Percentiles rank a stretch among this genome's conserved stretches.
These are phyloP conservation scores for Hanseniaspora lachancei DNA, from an alignment of 805 yeast genomes.

Conservation along the genomic window DNA sequence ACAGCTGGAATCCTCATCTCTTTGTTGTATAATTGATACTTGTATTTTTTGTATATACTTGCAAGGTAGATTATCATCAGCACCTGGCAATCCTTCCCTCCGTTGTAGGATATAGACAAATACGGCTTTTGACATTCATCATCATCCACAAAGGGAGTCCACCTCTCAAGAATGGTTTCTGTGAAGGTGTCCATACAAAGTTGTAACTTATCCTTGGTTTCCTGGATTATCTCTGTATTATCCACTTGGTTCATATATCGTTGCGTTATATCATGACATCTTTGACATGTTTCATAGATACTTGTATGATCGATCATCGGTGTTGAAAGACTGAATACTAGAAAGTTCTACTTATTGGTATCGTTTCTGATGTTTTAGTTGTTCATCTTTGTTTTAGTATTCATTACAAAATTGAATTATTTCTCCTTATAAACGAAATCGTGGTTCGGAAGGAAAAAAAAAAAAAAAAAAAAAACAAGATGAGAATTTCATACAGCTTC, in stretches of 20 bases:
- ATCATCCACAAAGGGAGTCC: constrained; percentile 22
- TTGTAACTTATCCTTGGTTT: constrained; percentile 17
- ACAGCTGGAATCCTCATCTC: constrained; percentile 37
- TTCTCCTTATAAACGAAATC: no score
- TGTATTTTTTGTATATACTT: constrained; percentile 28
- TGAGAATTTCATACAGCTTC: no score
- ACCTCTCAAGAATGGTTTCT: constrained; percentile 18
- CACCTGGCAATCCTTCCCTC: constrained; percentile 93
- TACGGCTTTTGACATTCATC: constrained; percentile 31
- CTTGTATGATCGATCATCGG: constrained; percentile 1
- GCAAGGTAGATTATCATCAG: constrained; percentile 66
- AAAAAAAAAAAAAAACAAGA: no score
- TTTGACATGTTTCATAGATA: constrained; percentile 17
- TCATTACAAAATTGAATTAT: no score
- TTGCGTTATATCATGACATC: constrained; percentile 21
- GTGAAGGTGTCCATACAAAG: constrained; percentile 19
- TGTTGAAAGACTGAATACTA: not conserved
- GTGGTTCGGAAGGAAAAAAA: no score
- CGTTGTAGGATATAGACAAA: constrained; percentile 71
- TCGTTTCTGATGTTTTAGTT: no score
- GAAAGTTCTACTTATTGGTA: not conserved
- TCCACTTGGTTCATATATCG: constrained; percentile 19
- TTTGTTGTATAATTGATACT: constrained; percentile 20
- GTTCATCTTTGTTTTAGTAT: no score
- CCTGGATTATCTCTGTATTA: not conserved